Conservation (phyloP, 116 monocot species). For the Posidonia oceanica region DNA sequence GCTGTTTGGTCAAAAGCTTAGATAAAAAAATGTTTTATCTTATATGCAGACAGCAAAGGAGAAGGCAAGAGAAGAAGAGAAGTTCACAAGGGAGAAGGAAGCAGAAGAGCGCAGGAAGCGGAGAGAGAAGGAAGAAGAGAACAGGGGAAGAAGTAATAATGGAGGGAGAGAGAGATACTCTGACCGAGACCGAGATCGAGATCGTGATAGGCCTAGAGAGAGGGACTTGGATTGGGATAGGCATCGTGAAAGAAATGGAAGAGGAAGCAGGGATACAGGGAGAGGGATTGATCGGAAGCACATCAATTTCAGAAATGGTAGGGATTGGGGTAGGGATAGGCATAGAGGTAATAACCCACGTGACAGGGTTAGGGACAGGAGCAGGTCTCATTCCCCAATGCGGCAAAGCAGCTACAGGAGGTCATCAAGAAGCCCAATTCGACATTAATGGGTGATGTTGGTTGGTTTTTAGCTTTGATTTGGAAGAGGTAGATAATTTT, state of each 20-base stretch:
- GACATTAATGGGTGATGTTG: conserved; percentile 14
- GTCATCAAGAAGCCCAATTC: conserved; percentile 37
- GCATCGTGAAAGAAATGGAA: conserved; percentile 51
- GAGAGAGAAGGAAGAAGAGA: conserved; percentile 51
- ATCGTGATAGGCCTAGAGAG: conserved; percentile 27
- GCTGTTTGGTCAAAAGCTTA: background rate
- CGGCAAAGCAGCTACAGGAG: conserved; percentile 35
- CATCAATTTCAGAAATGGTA: conserved; percentile 52
- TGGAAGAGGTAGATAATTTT: conserved; percentile 64
- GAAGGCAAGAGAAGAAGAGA: conserved; percentile 74
- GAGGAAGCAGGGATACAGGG: conserved; percentile 40
- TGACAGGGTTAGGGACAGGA: conserved; percentile 47
- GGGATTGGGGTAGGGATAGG: conserved; percentile 61
- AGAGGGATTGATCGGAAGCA: conserved; percentile 39
- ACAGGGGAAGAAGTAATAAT: conserved; percentile 15
- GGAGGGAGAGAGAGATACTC: conserved; percentile 10
- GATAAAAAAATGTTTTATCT: background rate
- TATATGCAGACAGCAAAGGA: conserved; percentile 61
- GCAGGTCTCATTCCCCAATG: conserved; percentile 75
- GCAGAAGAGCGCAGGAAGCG: conserved; percentile 54
- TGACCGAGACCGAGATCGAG: conserved; percentile 31
- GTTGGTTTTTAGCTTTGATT: conserved; percentile 14
- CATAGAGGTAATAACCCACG: conserved; percentile 15
- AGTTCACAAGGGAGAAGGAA: conserved; percentile 56
- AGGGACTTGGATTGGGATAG: conserved; percentile 34